These are phyloP conservation scores for Sesbania bispinosa DNA, from an alignment of 306 rosid species.

Conservation along the genomic window DNA sequence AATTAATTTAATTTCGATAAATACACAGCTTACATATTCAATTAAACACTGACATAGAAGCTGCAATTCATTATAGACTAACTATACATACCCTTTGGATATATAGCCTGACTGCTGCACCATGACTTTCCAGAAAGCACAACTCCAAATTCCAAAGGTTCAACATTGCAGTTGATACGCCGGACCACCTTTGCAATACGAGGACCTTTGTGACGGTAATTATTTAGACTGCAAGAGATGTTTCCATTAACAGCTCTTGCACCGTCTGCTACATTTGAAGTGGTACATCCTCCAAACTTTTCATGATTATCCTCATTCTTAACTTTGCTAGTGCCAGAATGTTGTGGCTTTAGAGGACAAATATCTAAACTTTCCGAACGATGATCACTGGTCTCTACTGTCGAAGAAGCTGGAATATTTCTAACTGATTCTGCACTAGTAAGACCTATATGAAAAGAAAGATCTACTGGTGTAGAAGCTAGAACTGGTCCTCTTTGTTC, in stretches of 20 bases:
- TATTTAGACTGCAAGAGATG: slow-evolving; percentile 51
- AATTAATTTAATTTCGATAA: slow-evolving; percentile 33
- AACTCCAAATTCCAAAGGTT: slow-evolving; percentile 81
- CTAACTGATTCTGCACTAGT: slow-evolving; percentile 31
- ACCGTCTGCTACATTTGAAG: slow-evolving; percentile 48
- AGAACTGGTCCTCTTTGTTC: slow-evolving; percentile 32
- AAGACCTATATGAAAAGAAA: slow-evolving; percentile 34
- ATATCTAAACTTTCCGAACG: slow-evolving; percentile 23
- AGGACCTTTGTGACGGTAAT: slow-evolving; percentile 87
- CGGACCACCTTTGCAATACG: slow-evolving; percentile 96
- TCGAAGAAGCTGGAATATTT: slow-evolving; percentile 30
- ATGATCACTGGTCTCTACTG: slow-evolving; percentile 24
- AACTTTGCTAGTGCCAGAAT: slow-evolving; percentile 43
- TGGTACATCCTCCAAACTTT: slow-evolving; percentile 40
- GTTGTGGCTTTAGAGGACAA: slow-evolving; percentile 34
- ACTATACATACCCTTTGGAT: slow-evolving; percentile 70
- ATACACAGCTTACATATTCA: slow-evolving; percentile 8
- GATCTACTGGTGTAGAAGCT: slow-evolving; percentile 38
- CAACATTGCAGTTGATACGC: slow-evolving; percentile 90
- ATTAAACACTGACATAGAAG: slow-evolving; percentile 21
- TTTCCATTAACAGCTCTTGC: slow-evolving; percentile 49
- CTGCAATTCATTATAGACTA: neutral
- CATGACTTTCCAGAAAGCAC: slow-evolving; percentile 88
- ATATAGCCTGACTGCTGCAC: slow-evolving; percentile 90
- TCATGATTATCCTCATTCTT: slow-evolving; percentile 48